These are phyloP conservation scores for Aspergillus diversus DNA, from an alignment of 495 filamentous ascomycete genomes.

Conservation along the genomic window DNA sequence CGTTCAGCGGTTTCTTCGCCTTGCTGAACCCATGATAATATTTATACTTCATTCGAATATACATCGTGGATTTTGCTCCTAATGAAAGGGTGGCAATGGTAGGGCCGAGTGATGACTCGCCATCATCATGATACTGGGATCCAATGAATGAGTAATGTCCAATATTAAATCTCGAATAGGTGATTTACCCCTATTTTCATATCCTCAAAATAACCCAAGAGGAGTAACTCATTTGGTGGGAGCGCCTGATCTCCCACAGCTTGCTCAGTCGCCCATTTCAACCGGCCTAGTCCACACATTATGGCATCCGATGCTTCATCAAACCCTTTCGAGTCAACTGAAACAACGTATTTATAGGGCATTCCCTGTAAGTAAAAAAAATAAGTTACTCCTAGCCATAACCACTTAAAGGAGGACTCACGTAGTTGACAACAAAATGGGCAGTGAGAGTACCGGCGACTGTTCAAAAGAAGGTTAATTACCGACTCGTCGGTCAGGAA, in stretches of 20 bases:
- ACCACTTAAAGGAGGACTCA: constrained; percentile 41
- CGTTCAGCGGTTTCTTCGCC: constrained; percentile 23
- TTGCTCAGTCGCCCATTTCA: constrained; percentile 66
- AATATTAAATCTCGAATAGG: constrained; percentile 1
- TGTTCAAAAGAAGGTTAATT: constrained; percentile 14
- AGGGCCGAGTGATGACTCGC: constrained; percentile 73
- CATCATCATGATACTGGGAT: constrained; percentile 80
- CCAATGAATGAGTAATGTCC: constrained; percentile 6
- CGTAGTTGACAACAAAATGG: constrained; percentile 76
- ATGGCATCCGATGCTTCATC: constrained; percentile 61
- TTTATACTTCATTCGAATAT: constrained; percentile 67
- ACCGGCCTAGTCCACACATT: constrained; percentile 57
- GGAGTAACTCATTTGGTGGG: constrained; percentile 70
- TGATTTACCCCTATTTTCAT: constrained; percentile 67
- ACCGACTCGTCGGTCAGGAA: constrained; percentile 13
- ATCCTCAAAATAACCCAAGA: constrained; percentile 73
- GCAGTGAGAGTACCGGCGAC: constrained; percentile 56
- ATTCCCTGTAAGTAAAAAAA: constrained; percentile 58
- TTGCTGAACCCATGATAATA: constrained; percentile 46
- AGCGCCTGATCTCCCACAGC: constrained; percentile 31
- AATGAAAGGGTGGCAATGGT: constrained; percentile 77
- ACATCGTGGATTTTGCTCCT: constrained; percentile 70
- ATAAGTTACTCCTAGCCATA: constrained; percentile 14
- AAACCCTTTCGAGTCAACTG: constrained; percentile 66
- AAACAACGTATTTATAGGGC: constrained; percentile 80